Evolutionary conservation across 345 rosid genomes (phyloP), one percentile per base, ranked within the genome.

Genomic region (Corymbia maculata): DNA sequence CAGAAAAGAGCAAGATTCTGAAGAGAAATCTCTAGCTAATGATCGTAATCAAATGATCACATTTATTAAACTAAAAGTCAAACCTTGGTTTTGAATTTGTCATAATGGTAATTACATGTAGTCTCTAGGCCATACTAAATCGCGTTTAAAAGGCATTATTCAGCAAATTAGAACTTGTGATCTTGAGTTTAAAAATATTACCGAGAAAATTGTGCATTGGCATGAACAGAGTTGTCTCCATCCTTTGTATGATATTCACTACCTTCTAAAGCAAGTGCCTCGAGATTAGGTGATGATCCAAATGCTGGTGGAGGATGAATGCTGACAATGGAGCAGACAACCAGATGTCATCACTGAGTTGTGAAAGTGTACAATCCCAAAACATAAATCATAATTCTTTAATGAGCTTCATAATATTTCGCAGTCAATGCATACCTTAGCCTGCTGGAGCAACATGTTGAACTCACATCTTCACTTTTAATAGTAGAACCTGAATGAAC

Each of bases 361-460:
- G 45, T 36, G 7, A 68, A 66, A 36, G 28, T 42, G 82, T 44
- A 36, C 82, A 42, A 36, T 19, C 12, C 22, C 82, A 42, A 75
- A 19, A 36, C 82, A 75, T 19, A 49, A 75, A 59, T 10, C 68
- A 24, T 13, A 59, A 59, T n/a, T 59, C 30, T 59, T 59, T 59
- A 24, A 59, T 59, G 68, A 59, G 68, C 68, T 24, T 26, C 68
- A 59, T 26, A 59, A 26, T 59, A 59, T 59, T 59, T 59, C 7
- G 30, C 14, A 59, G 66, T 59, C 13, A 36, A 51, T 66, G 53
- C 88, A 80, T 64, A 96, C 99, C 97, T 95, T 86, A 91, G 93
- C 87, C 90, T 91, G 86, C 87, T 88, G 66, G 91, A 86, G 64
- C 32, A 87, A 85, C 32, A 91, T 55, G 89, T 86, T 88, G 93